These are phyloP conservation scores for Acer yangbiense DNA, from an alignment of 345 rosid species.

Conservation along the genomic window DNA sequence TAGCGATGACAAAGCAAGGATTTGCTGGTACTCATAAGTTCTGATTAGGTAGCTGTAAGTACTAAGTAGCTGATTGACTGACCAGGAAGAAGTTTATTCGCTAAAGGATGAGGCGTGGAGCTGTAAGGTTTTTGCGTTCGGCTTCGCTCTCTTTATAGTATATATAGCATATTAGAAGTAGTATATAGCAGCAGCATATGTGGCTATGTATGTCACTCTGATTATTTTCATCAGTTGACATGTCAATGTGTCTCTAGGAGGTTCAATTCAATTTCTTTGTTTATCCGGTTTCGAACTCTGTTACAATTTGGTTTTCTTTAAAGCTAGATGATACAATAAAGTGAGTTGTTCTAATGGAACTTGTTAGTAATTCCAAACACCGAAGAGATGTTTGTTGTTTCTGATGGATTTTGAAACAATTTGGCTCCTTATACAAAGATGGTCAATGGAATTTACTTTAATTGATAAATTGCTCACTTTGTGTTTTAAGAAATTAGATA, in stretches of 20 bases:
- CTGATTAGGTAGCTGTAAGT: neutral
- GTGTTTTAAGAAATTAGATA: constrained; percentile 1
- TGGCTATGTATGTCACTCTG: neutral
- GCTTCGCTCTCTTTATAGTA: constrained; percentile 1
- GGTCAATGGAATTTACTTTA: neutral
- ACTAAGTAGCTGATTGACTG: neutral
- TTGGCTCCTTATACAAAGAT: neutral
- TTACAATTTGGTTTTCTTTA: neutral
- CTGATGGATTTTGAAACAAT: neutral
- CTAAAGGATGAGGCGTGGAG: constrained; percentile 10
- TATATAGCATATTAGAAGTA: neutral
- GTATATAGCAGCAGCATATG: too few relatives aligned
- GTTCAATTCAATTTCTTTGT: neutral
- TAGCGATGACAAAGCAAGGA: neutral
- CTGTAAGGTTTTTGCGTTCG: constrained; percentile 6
- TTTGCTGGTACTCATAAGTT: neutral
- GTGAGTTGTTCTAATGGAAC: neutral
- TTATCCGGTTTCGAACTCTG: neutral
- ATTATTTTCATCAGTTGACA: neutral
- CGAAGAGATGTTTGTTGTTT: neutral
- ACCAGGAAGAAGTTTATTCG: constrained; percentile 1
- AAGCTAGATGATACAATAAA: neutral
- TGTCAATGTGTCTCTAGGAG: neutral
- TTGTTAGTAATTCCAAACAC: neutral
- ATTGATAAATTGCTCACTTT: neutral